Percentiles rank a stretch among this genome's conserved stretches.
These are phyloP conservation scores for Monilinia fructicola DNA, from an alignment of 2,329 filamentous ascomycete species.

Conservation along the genomic window DNA sequence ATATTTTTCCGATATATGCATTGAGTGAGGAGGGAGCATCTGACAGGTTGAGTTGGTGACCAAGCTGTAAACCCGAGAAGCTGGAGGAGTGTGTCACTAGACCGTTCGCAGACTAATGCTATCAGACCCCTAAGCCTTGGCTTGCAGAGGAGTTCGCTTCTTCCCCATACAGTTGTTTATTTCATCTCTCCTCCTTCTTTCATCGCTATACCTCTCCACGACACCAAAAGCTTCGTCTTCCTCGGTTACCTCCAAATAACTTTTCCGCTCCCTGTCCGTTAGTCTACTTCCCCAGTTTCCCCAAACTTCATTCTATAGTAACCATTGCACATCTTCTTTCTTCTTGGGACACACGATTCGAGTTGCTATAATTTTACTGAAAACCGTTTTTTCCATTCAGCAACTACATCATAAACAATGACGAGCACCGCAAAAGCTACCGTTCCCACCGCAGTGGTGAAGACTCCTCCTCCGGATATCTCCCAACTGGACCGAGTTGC, in stretches of 20 bases:
- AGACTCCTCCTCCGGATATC: conserved; percentile 29
- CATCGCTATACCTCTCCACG: not conserved
- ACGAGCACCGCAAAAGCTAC: conserved; percentile 11
- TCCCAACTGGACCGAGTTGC: conserved; percentile 32
- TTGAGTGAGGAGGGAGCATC: not conserved
- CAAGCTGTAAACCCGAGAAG: not conserved
- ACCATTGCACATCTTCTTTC: not conserved
- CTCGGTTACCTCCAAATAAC: conserved; percentile 1
- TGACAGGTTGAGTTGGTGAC: not conserved
- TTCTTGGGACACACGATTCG: conserved; percentile 1
- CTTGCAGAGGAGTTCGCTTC: not conserved
- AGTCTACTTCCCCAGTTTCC: not conserved
- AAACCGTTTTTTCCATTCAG: not conserved
- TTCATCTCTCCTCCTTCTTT: conserved; percentile 4
- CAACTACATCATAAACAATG: conserved; percentile 24
- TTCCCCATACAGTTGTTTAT: not conserved
- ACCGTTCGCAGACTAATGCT: not conserved
- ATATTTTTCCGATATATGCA: not conserved
- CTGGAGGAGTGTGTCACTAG: not conserved
- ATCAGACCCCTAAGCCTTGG: conserved; percentile 10
- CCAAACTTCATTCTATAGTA: not conserved
- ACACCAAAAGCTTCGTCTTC: conserved; percentile 9
- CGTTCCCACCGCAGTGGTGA: conserved; percentile 22
- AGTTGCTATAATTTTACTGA: conserved; percentile 3
- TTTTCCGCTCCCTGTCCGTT: not conserved